Evolutionary conservation across 495 filamentous ascomycete species (phyloP), one percentile per base, ranked within the genome.

Genomic region (Aspergillus mulundensis): DNA sequence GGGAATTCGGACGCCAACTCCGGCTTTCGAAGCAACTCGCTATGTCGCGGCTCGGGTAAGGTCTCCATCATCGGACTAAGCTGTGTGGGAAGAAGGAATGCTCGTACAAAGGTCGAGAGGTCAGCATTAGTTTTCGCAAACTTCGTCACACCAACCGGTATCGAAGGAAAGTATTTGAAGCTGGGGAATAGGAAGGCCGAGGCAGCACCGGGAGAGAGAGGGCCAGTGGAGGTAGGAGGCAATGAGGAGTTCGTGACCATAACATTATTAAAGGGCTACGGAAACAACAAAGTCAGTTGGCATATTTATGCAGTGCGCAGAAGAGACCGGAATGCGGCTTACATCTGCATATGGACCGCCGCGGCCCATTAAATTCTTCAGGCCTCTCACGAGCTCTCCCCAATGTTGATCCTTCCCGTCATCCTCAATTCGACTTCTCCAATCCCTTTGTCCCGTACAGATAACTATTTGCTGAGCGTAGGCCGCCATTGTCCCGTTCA

Each of bases 391-490:
- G 8, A 96, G 71, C 57, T 84, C 83, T n/a, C 71, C 74, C 70
- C 70, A 74, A 25, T 60, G 60, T 38, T 65, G 30, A 7, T 61
- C 58, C 16, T 69, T 42, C 23, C 73, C 80, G 30, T 87, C 82
- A 79, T 96, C 67, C 68, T 87, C 75, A 66, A 91, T 86, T 40
- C 76, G 75, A 66, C 78, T 82, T 16, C 79, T 78, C 94, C 94
- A 98, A 68, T 97, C 89, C 19, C 75, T 63, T 54, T 84, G 80
- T 7, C 89, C 90, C 0, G 92, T 96, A 54, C 83, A 88, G 15
- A 97, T 76, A 3, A 98, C 66, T 4, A 97, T 77, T 52, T 97
- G 92, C 59, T 91, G 84, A 16, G 83, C 78, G 67, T 96, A 94
- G n/a, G 75, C 69, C 5, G 87, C 78, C 73, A 96, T 89, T 4